These are phyloP conservation scores for Chaetomium sp. DNA, from an alignment of 2,329 filamentous ascomycete species.

Conservation along the genomic window DNA sequence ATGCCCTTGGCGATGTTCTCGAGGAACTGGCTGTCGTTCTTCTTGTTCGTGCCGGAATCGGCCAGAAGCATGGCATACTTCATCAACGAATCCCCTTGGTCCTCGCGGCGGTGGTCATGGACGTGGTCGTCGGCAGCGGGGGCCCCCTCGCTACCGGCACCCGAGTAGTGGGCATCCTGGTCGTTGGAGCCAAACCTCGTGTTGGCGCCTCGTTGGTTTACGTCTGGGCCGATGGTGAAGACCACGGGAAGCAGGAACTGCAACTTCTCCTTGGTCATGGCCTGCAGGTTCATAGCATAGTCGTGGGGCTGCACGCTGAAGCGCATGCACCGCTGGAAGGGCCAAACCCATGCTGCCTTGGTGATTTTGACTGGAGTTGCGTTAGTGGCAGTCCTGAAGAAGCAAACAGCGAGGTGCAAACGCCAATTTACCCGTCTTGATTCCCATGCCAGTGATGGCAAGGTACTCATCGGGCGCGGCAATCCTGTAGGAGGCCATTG, in stretches of 20 bases:
- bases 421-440: constrained; percentile 55
- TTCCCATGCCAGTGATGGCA: constrained; percentile 78
- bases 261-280: constrained; percentile 88
- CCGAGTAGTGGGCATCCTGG: background rate
- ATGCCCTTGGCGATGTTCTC: constrained; percentile 87
- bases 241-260: constrained; percentile 81
- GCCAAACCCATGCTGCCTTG: constrained; percentile 74
- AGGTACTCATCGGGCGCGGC: constrained; percentile 81
- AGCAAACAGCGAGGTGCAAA: background rate
- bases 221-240: constrained; percentile 81
- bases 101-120: constrained; percentile 46
- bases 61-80: constrained; percentile 84
- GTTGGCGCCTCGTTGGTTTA: constrained; percentile 60
- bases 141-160: constrained; percentile 25
- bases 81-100: constrained; percentile 65
- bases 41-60: constrained; percentile 50
- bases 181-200: constrained; percentile 18
- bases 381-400: constrained; percentile 9
- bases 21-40: constrained; percentile 60
- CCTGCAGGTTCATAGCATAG: constrained; percentile 79
- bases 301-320: constrained; percentile 75
- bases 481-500: constrained; percentile 63
- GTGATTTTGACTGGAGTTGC: constrained; percentile 62
- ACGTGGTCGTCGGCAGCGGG: constrained; percentile 34
- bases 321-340: constrained; percentile 66